Base-by-base conservation (phyloP, 139 green algal genomes). In the Volvox africanus region DNA sequence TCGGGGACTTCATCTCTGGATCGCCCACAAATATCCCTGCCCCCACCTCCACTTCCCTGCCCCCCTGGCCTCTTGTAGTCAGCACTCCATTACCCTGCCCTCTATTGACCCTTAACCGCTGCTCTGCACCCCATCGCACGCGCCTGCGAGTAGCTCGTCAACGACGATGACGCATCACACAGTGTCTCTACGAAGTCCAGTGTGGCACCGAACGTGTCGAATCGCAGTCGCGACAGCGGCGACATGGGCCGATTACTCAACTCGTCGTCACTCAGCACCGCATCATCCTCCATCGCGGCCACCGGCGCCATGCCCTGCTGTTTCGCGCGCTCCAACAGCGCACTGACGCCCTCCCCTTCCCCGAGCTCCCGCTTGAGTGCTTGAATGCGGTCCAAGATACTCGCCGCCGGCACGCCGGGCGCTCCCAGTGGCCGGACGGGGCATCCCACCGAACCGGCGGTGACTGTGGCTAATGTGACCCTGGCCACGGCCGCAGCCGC, bases 111-210 rank as follows among this genome's bases (percentile, higher is more conserved):
- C 44, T 9, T 9, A 55, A 55, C 44, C 44, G 44, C 44, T 55
- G 44, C 44, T 9, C 44, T 9, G 44, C 44, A 9, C 44, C 44
- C 44, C 44, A 55, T 55, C 65, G 11, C 12, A 24, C 65, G 21
- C 16, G 65, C 94, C 83, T 95, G 91, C 61, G 94, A 91, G 91
- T 98, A 97, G 33, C 87, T 92, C 0, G 97, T 98, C 18, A 99
- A 95, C 62, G 91, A 92, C 24, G 90, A 93, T 28, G 94, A 97
- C 0, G 97, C 97, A 28, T 99, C 95, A 89, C 97, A 99, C 30
- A 99, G 95, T 1, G 98, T 97, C 35, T 99, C 96, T 5, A 99
- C 93, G 90, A 99, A 99, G 92, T 99, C 98, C n/a, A 99, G 94
- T 0, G 97, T 99, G 30, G 98, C 97, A 0, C 95, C 96, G 94